phyloP scores from a whole-genome alignment of 768 basidiomycete genomes.

The Russula griseocarnosa region DNA sequence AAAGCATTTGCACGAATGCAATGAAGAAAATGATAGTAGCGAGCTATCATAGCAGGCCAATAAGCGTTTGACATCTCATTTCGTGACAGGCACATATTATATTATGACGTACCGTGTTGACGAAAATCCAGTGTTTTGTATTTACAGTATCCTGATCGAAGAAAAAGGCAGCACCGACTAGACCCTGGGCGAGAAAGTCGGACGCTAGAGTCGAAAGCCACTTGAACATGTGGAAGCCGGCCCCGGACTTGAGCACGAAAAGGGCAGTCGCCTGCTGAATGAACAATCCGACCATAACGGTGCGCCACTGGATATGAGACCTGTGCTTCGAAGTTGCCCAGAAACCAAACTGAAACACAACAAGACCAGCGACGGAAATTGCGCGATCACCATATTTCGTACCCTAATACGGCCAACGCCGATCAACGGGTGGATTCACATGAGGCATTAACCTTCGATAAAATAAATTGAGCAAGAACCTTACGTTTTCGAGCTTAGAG shows the following conservation, averaged over 20 bases:
- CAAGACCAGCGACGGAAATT: slow-evolving; percentile 75
- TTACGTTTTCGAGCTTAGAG: slow-evolving; percentile 57
- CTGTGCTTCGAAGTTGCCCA: slow-evolving; percentile 63
- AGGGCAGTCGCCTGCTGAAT: slow-evolving; percentile 82
- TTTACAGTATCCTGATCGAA: slow-evolving; percentile 60
- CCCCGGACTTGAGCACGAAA: slow-evolving; percentile 81
- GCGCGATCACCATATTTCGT: slow-evolving; percentile 72
- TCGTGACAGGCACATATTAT: not conserved
- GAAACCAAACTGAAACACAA: slow-evolving; percentile 75
- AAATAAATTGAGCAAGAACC: slow-evolving; percentile 1
- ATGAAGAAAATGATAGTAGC: slow-evolving; percentile 89
- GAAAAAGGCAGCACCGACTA: slow-evolving; percentile 76
- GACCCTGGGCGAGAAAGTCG: slow-evolving; percentile 71
- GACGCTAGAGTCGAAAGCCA: slow-evolving; percentile 80
- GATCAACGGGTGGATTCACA: slow-evolving; percentile 7
- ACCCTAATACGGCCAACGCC: slow-evolving; percentile 36
- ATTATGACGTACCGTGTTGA: slow-evolving; percentile 56
- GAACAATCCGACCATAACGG: slow-evolving; percentile 81
- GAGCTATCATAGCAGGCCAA: slow-evolving; percentile 42
- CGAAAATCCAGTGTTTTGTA: slow-evolving; percentile 76
- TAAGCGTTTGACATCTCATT: not conserved
- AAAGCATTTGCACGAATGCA: slow-evolving; percentile 88
- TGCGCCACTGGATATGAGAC: slow-evolving; percentile 70
- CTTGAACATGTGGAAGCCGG: slow-evolving; percentile 81
- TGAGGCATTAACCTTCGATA: not conserved